These are phyloP conservation scores for Salix dunnii DNA, from an alignment of 345 rosid species.

Conservation along the genomic window DNA sequence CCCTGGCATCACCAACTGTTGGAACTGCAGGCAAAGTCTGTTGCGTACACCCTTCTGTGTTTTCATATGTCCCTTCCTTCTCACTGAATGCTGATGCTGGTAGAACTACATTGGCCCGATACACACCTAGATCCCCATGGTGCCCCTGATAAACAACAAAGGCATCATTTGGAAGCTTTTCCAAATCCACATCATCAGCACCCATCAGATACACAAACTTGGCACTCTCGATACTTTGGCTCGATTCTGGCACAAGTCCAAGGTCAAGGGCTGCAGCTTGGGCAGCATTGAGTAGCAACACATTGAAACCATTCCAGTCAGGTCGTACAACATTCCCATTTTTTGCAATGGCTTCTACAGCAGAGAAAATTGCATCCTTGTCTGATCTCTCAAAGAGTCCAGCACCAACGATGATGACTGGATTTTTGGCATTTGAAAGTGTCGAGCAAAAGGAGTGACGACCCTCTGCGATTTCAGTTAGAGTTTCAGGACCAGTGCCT, in stretches of 20 bases:
- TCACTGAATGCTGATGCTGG: slow-evolving; percentile 91
- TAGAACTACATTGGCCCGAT: slow-evolving; percentile 87
- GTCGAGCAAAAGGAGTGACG: slow-evolving; percentile 66
- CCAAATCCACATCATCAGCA: slow-evolving; percentile 81
- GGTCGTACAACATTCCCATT: slow-evolving; percentile 68
- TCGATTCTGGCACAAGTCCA: slow-evolving; percentile 80
- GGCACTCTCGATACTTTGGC: slow-evolving; percentile 61
- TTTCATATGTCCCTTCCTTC: slow-evolving; percentile 92
- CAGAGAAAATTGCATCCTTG: slow-evolving; percentile 70
- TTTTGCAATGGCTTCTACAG: slow-evolving; percentile 68
- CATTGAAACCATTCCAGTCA: slow-evolving; percentile 95
- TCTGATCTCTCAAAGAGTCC: slow-evolving; percentile 82
- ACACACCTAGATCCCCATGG: slow-evolving; percentile 84
- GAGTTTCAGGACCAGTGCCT: slow-evolving; percentile 83
- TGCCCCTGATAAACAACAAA: slow-evolving; percentile 96
- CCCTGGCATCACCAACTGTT: slow-evolving; percentile 94
- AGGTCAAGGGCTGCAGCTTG: slow-evolving; percentile 99
- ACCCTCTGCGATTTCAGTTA: slow-evolving; percentile 72
- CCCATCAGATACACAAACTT: slow-evolving; percentile 95
- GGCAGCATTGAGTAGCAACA: slow-evolving; percentile 81
- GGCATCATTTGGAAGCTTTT: slow-evolving; percentile 79
- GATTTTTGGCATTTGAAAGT: slow-evolving; percentile 75
- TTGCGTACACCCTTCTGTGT: slow-evolving; percentile 86
- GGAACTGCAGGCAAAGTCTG: slow-evolving; percentile 97
- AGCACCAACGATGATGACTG: slow-evolving; percentile 85